Base-by-base conservation (phyloP, 2,329 filamentous ascomycete species). In the Pseudogymnoascus sp. region DNA sequence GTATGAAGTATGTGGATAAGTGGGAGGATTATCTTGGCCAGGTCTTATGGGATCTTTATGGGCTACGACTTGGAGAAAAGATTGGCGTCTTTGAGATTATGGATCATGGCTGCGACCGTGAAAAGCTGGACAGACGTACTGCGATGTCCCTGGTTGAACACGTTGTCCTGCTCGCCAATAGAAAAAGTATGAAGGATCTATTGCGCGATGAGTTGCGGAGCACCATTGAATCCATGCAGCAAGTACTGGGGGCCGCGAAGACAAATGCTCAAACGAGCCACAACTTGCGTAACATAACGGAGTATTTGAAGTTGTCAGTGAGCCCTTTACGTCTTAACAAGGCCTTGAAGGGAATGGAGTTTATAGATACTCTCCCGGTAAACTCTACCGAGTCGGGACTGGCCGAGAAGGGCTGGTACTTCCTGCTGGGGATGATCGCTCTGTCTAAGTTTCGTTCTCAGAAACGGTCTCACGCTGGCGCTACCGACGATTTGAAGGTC, bases 221-320 rank as follows among this genome's bases (percentile, higher is more conserved):
- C 14, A 91, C 91, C 0, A 94, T 99, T 62, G 94, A 99, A 62
- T 91, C 92, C 67, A 90, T 99, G 74, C 92, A 97, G 71, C 86
- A 90, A 66, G 87, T 90, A 4, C 87, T 97, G 60, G 91, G 90
- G 1, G 82, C 83, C 60, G 84, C 88, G 28, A 96, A 92, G 72
- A 84, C 87, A 11, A 88, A 87, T 1, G 84, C 90, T 4, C 86
- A 91, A 64, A 87, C 96, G 74, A 81, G 87, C n/a, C 88, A 94
- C 72, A 99, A 99, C 72, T 81, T 90, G 61, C 87, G 91, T 60
- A 86, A 96, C 65, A 87, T 94, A 61, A 88, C 85, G 3, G 83
- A 89, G 28, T 94, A 89, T 68, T 78, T 97, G 58, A 93, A 90
- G 70, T 88, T 87, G 25, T 87, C 91, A 0, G 87, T 99, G 63